Percentiles rank a stretch among this genome's conserved stretches.
Conservation (phyloP, 2,329 filamentous ascomycete genomes). For the Phyllosticta citriasiana region DNA sequence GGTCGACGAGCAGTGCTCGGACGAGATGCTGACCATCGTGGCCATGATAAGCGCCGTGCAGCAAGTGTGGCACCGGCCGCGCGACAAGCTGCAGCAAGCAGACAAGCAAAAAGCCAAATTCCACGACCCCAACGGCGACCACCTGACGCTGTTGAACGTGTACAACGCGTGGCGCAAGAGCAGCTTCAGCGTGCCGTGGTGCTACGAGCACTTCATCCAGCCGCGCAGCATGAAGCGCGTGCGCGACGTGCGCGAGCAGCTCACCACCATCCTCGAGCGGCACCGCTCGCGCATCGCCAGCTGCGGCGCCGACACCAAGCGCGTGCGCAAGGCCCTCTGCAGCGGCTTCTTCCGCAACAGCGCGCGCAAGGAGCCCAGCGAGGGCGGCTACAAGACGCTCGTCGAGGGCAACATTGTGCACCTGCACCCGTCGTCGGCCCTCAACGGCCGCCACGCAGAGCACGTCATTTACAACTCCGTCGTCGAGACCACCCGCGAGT, state of each 20-base stretch:
- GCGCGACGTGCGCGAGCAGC: conserved; percentile 84
- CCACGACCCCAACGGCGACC: conserved; percentile 88
- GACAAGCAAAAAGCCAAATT: conserved; percentile 98
- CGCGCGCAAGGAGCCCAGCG: conserved; percentile 87
- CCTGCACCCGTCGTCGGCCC: conserved; percentile 79
- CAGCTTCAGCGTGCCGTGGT: conserved; percentile 79
- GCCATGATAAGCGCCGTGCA: conserved; percentile 78
- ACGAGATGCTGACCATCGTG: conserved; percentile 90
- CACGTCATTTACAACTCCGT: conserved; percentile 91
- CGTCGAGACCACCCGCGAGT: conserved; percentile 91
- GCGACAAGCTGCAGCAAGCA: conserved; percentile 92
- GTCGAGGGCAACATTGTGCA: conserved; percentile 93
- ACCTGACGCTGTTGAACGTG: conserved; percentile 89
- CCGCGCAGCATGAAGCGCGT: conserved; percentile 79
- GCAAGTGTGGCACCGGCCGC: conserved; percentile 86
- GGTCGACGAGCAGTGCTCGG: conserved; percentile 78
- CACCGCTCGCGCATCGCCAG: conserved; percentile 75
- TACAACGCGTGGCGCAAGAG: conserved; percentile 94
- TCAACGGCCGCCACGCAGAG: conserved; percentile 93
- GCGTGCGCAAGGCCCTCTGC: conserved; percentile 82
- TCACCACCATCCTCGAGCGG: conserved; percentile 87
- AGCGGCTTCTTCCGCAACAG: conserved; percentile 92
- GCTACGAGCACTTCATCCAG: conserved; percentile 96
- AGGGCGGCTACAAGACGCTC: conserved; percentile 86
- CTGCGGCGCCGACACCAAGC: conserved; percentile 78